Conservation (phyloP, 1,139 yeast genomes). For the Meyerozyma carpophila region DNA sequence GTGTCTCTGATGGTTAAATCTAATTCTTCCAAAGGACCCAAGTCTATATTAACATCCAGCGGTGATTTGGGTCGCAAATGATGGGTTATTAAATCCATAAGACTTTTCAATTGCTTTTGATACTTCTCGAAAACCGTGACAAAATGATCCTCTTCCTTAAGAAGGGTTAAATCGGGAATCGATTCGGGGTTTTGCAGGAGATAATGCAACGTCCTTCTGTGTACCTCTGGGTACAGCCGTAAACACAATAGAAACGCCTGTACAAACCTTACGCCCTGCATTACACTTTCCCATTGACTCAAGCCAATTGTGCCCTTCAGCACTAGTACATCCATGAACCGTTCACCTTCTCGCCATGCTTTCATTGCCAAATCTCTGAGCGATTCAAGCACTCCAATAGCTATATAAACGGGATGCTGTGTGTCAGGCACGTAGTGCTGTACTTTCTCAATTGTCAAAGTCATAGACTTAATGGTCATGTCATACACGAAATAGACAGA, state of each 20-base stretch:
- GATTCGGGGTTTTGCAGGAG: neutral
- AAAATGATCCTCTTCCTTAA: constrained; percentile 14
- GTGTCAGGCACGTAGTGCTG: neutral
- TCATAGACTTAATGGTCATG: constrained; percentile 4
- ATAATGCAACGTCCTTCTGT: neutral
- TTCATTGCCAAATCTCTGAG: neutral
- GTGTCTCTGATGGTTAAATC: neutral
- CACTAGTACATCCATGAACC: constrained; percentile 2
- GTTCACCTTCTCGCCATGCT: neutral
- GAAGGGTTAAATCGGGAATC: constrained; percentile 2
- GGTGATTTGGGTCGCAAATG: neutral
- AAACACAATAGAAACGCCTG: neutral
- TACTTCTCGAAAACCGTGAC: constrained; percentile 9
- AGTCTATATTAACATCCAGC: neutral
- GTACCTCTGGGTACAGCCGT: neutral
- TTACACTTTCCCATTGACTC: constrained; percentile 5
- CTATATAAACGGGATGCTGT: neutral
- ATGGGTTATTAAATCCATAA: neutral
- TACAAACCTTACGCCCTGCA: constrained; percentile 1
- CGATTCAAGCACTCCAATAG: neutral
- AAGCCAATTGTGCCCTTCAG: constrained; percentile 9
- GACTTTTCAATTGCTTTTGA: neutral
- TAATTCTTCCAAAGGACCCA: neutral
- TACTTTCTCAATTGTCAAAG: constrained; percentile 1
- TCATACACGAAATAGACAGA: constrained; percentile 4